A percentile compares a stretch with the other conserved stretches of the same genome.
Conservation (phyloP, 345 rosid genomes). For the Ceriops decandra region DNA sequence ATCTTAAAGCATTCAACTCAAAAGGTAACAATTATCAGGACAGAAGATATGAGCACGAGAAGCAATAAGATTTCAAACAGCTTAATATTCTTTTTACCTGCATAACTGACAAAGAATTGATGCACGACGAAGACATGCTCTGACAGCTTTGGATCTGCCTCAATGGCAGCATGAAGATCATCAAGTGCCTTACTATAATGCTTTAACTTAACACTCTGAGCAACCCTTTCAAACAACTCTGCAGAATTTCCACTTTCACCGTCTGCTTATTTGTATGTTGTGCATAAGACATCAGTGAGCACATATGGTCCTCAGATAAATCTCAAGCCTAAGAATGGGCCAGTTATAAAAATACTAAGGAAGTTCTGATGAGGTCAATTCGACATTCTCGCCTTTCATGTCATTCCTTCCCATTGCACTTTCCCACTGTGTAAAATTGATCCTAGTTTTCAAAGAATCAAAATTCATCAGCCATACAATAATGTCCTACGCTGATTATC, state of each 20-base stretch:
- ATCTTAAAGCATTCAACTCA: too few species aligned
- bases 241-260: constrained; percentile 56
- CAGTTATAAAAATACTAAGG: background rate
- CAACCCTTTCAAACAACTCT: constrained; percentile 71
- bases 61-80: background rate
- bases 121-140: constrained; percentile 78
- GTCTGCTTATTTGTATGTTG: constrained; percentile 33
- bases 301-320: background rate
- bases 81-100: constrained; percentile 43
- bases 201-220: constrained; percentile 73
- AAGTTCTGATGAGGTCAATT: background rate
- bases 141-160: constrained; percentile 80
- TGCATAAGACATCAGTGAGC: background rate
- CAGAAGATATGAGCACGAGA: too few species aligned
- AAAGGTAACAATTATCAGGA: background rate
- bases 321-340: background rate
- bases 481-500: too few species aligned
- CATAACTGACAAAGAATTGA: constrained; percentile 81
- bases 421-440: too few species aligned
- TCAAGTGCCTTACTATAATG: constrained; percentile 77
- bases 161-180: constrained; percentile 95
- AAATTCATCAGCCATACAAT: too few species aligned
- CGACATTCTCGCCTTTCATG: too few species aligned
- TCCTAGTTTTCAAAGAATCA: too few species aligned
- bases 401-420: too few species aligned